Evolutionary conservation across 2,329 filamentous ascomycete genomes (phyloP).

Genomic region (Fusarium gaditjirri): DNA sequence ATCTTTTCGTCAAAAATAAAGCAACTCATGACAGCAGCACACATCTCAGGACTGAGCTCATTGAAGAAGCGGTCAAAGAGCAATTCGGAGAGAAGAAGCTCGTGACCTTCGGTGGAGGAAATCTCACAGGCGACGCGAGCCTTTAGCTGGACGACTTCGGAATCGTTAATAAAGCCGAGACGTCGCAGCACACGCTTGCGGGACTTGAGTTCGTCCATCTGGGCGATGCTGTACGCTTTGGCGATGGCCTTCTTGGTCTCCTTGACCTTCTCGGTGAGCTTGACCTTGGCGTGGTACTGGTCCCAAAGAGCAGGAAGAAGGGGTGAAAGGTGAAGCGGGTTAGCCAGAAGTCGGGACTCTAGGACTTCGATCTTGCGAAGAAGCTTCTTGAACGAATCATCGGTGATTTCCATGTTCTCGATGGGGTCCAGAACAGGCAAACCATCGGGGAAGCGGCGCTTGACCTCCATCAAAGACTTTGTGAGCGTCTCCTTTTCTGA

Average conservation of each 20-base stretch:
- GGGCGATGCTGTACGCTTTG: slow-evolving; percentile 86
- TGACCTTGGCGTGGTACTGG: slow-evolving; percentile 85
- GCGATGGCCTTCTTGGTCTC: slow-evolving; percentile 86
- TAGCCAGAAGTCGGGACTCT: slow-evolving; percentile 87
- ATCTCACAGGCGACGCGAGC: slow-evolving; percentile 98
- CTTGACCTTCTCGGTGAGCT: slow-evolving; percentile 82
- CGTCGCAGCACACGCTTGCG: slow-evolving; percentile 94
- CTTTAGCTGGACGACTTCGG: slow-evolving; percentile 95
- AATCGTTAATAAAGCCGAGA: slow-evolving; percentile 94
- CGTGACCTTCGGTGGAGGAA: slow-evolving; percentile 88
- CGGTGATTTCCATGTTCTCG: slow-evolving; percentile 94
- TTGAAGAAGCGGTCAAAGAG: slow-evolving; percentile 99
- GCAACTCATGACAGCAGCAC: slow-evolving; percentile 86
- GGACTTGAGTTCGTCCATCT: slow-evolving; percentile 95
- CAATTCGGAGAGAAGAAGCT: slow-evolving; percentile 90
- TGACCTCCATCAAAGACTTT: slow-evolving; percentile 80
- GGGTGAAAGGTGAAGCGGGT: slow-evolving; percentile 91
- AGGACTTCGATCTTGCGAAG: slow-evolving; percentile 96
- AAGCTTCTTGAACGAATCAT: slow-evolving; percentile 93
- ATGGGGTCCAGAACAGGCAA: slow-evolving; percentile 90
- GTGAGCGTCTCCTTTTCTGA: slow-evolving; percentile 75
- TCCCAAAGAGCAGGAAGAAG: slow-evolving; percentile 86
- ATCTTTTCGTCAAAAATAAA: slow-evolving; percentile 99
- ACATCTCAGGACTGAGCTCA: slow-evolving; percentile 87
- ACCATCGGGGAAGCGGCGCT: slow-evolving; percentile 91